These are phyloP conservation scores for Immersiporthe knoxdaviesiana DNA, from an alignment of 2,329 filamentous ascomycete genomes.

Conservation along the genomic window DNA sequence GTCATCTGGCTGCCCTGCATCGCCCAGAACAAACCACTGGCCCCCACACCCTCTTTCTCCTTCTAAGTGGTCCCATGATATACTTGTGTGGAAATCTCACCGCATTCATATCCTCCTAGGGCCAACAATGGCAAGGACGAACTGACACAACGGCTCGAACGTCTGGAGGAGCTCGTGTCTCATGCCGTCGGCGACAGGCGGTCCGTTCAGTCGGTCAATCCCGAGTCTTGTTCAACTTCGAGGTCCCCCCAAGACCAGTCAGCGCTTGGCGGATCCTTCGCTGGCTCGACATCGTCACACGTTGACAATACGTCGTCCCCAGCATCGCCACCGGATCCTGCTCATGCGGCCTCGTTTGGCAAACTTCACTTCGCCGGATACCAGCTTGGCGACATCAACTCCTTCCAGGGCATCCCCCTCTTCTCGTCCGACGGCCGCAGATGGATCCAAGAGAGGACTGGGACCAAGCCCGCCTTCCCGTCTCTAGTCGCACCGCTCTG, in stretches of 20 bases:
- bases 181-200: conserved; percentile 12
- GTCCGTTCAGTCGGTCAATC: not conserved
- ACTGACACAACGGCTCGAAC: conserved; percentile 2
- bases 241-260: not conserved
- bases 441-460: conserved; percentile 53
- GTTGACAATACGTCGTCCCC: conserved; percentile 5
- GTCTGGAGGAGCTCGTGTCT: conserved; percentile 14
- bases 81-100: not conserved
- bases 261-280: not conserved
- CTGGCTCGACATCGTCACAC: not conserved
- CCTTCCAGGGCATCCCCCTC: conserved; percentile 53
- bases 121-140: not conserved
- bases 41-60: too few relatives aligned
- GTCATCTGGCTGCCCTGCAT: not conserved
- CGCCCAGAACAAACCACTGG: too few relatives aligned
- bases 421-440: conserved; percentile 50
- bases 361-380: conserved; percentile 52
- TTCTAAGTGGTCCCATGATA: not conserved
- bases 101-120: not conserved
- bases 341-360: conserved; percentile 33
- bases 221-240: not conserved
- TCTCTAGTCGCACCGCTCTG: conserved; percentile 26
- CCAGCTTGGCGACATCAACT: conserved; percentile 50
- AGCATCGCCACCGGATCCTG: conserved; percentile 17
- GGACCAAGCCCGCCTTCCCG: conserved; percentile 39